These are phyloP conservation scores for Coemansia sp. DNA, from an alignment of 192 early-diverging fungal species.

Conservation along the genomic window DNA sequence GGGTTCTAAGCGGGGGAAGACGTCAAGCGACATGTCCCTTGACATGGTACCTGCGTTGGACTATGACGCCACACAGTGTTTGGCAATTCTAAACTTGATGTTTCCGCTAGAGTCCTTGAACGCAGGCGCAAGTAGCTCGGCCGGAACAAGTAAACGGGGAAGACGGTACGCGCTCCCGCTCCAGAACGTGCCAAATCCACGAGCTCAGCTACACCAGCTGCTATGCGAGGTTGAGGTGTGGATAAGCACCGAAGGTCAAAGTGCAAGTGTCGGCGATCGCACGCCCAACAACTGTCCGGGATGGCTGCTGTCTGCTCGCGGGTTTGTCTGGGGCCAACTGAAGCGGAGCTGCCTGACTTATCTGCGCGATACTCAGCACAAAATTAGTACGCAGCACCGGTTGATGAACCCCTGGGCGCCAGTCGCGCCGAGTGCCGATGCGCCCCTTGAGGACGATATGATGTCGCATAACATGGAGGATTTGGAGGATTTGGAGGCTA, in stretches of 20 bases:
- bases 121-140: slow-evolving; percentile 4
- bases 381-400: slow-evolving; percentile 31
- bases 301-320: slow-evolving; percentile 37
- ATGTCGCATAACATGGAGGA: neutral
- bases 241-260: slow-evolving; percentile 26
- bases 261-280: neutral
- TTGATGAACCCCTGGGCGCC: slow-evolving; percentile 34
- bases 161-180: slow-evolving; percentile 44
- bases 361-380: slow-evolving; percentile 31
- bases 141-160: slow-evolving; percentile 6
- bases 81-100: slow-evolving; percentile 51
- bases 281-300: slow-evolving; percentile 29
- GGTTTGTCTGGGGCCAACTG: slow-evolving; percentile 47
- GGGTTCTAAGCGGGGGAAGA: neutral
- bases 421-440: neutral
- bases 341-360: slow-evolving; percentile 44
- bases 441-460: neutral
- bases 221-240: slow-evolving; percentile 51
- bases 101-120: slow-evolving; percentile 37
- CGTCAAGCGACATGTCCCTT: neutral
- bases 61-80: slow-evolving; percentile 26
- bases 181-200: slow-evolving; percentile 43
- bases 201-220: slow-evolving; percentile 42
- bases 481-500: neutral
- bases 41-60: neutral